Evolutionary conservation across 805 yeast species (phyloP), one percentile per base, ranked within the genome.

Genomic region (Spencermartinsiella europaea): DNA sequence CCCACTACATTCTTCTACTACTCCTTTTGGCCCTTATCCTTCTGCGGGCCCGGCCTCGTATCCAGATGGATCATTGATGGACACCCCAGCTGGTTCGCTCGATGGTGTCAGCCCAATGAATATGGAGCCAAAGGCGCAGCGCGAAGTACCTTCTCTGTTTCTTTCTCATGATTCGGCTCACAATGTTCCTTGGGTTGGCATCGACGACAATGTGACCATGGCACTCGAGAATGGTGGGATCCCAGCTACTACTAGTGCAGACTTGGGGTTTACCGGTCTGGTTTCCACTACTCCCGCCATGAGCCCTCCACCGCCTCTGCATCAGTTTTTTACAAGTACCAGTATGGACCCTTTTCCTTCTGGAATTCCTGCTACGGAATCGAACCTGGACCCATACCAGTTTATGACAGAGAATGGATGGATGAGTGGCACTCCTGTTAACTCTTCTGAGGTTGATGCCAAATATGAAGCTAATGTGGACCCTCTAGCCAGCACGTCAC

Each of bases 221-320:
- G 38, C 36, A 2, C 19, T 40, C 20, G 48, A 40, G 21, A 40
- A 17, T 28, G 38, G 40, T 14, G 41, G 45, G 7, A 15, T 40
- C 12, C 35, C 43, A 22, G 34, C 40, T 17, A 38, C 39, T 14
- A 40, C 40, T 16, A 20, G 34, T 21, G 35, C 4, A 12, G 44
- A 40, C 14, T 14, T 36, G 28, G 35, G 38, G 12, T 25, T 25
- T 12, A 25, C 7, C 31, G 31, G 31, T 7, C 12, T 25, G 31
- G 7, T 25, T 35, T 16, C 38, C 17, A n/a, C 20, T 15, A 35
- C 20, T 16, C 17, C 21, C 4, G 38, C 38, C 20, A 16, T 35
- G 3, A 20, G 5, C 38, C n/a, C 38, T 35, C 38, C 38, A 20
- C 14, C 20, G 7, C 31, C 31, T 7, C 12, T 25, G 7, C 12